phyloP scores from a whole-genome alignment of 23 red algal genomes.

The Agarophyton chilense region DNA sequence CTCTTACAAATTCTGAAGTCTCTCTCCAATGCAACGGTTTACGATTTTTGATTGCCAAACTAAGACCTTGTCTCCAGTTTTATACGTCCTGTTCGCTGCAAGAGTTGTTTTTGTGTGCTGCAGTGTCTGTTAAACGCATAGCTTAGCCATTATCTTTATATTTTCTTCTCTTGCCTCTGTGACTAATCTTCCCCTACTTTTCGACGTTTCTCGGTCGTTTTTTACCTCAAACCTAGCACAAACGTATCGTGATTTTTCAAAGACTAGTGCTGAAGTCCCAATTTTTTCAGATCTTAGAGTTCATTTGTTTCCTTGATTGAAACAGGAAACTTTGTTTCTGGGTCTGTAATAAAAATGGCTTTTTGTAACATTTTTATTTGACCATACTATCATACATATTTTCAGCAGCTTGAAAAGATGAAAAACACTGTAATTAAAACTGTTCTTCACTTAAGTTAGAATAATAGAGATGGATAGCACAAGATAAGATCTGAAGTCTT shows the following conservation, averaged over 20 bases:
- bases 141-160: background rate
- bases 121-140: background rate
- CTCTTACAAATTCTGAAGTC: background rate
- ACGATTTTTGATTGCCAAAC: slow-evolving; percentile 12
- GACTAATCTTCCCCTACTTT: too few species aligned
- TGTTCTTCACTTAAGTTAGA: too few species aligned
- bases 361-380: too few species aligned
- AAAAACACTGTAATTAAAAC: too few species aligned
- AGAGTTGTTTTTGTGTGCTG: background rate
- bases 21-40: slow-evolving; percentile 9
- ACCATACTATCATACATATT: too few species aligned
- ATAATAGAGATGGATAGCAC: too few species aligned
- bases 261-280: slow-evolving; percentile 13
- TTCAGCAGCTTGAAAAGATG: too few species aligned
- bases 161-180: background rate
- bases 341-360: background rate
- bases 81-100: background rate
- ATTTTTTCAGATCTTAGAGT: background rate
- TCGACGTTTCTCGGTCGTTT: background rate
- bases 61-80: background rate
- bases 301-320: slow-evolving; percentile 24
- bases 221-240: too few species aligned
- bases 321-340: background rate
- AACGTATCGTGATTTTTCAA: background rate
- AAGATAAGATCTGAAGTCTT: too few species aligned